Conservation (phyloP, 805 yeast genomes). For the Cyberlindnera sargentensis region DNA sequence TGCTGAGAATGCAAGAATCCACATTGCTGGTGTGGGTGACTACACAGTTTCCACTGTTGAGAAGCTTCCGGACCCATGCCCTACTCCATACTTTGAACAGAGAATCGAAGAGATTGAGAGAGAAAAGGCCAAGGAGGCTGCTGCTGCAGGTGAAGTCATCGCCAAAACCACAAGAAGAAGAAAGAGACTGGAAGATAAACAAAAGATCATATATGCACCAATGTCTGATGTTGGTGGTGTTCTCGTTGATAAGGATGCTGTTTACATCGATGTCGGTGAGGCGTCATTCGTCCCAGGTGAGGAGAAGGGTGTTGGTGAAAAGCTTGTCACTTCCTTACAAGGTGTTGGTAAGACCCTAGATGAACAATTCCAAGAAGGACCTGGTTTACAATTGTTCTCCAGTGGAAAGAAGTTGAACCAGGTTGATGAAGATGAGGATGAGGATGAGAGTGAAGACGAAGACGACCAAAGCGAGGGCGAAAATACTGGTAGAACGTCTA, state of each 20-base stretch:
- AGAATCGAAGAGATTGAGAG: constrained; percentile 74
- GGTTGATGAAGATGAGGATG: constrained; percentile 33
- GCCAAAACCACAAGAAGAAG: constrained; percentile 71
- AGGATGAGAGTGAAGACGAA: constrained; percentile 29
- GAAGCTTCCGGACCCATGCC: constrained; percentile 96
- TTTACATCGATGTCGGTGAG: constrained; percentile 63
- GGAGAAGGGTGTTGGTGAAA: constrained; percentile 80
- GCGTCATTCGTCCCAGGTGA: constrained; percentile 54
- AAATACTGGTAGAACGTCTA: constrained; percentile 54
- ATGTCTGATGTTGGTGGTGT: constrained; percentile 99
- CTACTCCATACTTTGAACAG: constrained; percentile 90
- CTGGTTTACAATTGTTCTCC: constrained; percentile 72
- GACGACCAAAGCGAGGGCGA: constrained; percentile 23
- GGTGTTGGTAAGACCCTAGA: constrained; percentile 53
- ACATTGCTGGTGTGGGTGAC: constrained; percentile 96
- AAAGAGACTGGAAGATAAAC: constrained; percentile 88
- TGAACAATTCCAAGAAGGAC: constrained; percentile 51
- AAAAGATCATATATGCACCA: constrained; percentile 93
- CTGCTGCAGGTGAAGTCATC: constrained; percentile 47
- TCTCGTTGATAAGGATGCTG: constrained; percentile 94
- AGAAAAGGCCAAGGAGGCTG: constrained; percentile 62
- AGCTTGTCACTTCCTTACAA: constrained; percentile 76
- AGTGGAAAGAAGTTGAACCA: constrained; percentile 45
- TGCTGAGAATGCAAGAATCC: constrained; percentile 62
- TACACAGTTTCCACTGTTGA: constrained; percentile 68